phyloP scores from a whole-genome alignment of 1,284 basidiomycete genomes.

The Trichosporon sp. region DNA sequence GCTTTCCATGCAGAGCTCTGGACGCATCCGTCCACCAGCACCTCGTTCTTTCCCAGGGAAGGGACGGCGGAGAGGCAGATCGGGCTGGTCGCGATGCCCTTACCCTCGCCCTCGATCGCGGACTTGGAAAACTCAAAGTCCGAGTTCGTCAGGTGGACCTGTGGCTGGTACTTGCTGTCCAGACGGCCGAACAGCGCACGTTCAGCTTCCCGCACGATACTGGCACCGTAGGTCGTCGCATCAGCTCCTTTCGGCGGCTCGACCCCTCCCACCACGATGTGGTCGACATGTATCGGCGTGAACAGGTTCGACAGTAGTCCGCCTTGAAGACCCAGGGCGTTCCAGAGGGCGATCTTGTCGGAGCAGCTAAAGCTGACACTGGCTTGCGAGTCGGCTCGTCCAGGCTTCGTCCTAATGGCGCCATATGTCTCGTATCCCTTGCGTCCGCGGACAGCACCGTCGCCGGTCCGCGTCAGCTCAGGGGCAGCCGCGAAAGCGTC shows the following conservation, averaged over 20 bases:
- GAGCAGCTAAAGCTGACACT: constrained; percentile 84
- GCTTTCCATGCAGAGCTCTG: constrained; percentile 42
- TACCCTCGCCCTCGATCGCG: constrained; percentile 58
- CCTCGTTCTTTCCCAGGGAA: constrained; percentile 66
- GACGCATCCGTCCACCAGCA: constrained; percentile 33
- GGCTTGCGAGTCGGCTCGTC: constrained; percentile 75
- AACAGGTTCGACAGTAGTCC: constrained; percentile 67
- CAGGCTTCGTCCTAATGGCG: constrained; percentile 84
- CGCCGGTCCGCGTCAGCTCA: constrained; percentile 29
- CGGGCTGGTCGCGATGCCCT: constrained; percentile 50
- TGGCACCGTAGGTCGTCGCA: constrained; percentile 59
- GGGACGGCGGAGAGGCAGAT: constrained; percentile 32
- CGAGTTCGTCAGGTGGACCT: constrained; percentile 62
- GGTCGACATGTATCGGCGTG: constrained; percentile 66
- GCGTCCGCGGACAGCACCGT: constrained; percentile 67
- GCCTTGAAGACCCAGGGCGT: constrained; percentile 79
- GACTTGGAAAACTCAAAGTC: constrained; percentile 18
- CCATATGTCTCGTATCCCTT: constrained; percentile 73
- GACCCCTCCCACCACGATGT: constrained; percentile 73
- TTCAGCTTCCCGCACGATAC: constrained; percentile 65
- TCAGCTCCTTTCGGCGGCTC: constrained; percentile 42
- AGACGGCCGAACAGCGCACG: constrained; percentile 58
- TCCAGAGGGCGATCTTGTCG: constrained; percentile 86
- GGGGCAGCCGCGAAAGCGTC: constrained; percentile 50
- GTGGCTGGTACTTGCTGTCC: constrained; percentile 53